Conservation (phyloP, 176 grass and related monocot genomes). For the Puya raimondii region DNA sequence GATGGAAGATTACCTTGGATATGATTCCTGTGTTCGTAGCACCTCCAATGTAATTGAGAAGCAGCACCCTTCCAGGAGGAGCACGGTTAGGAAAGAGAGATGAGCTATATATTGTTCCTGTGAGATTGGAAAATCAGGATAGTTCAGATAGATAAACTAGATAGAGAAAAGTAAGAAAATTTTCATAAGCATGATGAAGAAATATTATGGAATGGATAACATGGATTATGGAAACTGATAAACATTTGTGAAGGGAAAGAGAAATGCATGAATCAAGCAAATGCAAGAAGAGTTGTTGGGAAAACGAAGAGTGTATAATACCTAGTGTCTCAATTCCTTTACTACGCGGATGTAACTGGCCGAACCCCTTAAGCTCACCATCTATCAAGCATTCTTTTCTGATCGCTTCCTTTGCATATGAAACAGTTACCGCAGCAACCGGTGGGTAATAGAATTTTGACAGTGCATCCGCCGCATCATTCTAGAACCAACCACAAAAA, state of each 20-base stretch:
- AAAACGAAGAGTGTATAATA: slow-evolving; percentile 1
- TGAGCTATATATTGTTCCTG: slow-evolving; percentile 96
- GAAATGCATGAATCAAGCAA: neutral
- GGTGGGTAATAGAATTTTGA: slow-evolving; percentile 92
- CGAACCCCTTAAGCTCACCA: slow-evolving; percentile 82
- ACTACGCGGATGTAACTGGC: slow-evolving; percentile 89
- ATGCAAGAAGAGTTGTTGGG: neutral
- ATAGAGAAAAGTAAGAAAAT: neutral
- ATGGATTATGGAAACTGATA: neutral
- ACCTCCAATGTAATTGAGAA: slow-evolving; percentile 95
- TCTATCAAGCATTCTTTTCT: slow-evolving; percentile 76
- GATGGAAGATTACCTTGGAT: slow-evolving; percentile 50
- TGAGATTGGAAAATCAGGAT: neutral
- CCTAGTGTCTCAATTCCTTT: slow-evolving; percentile 91
- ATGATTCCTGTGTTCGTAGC: slow-evolving; percentile 76
- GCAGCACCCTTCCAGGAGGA: slow-evolving; percentile 73
- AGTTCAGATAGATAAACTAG: neutral
- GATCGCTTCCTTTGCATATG: slow-evolving; percentile 80
- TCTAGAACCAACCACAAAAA: slow-evolving; percentile 29
- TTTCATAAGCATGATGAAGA: neutral
- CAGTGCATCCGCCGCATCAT: slow-evolving; percentile 65
- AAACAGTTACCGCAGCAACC: slow-evolving; percentile 88
- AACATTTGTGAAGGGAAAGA: neutral
- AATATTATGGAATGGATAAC: too few species aligned
- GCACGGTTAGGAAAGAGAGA: slow-evolving; percentile 85